Evolutionary conservation across 2,329 filamentous ascomycete genomes (phyloP).

Genomic region (Ophiostoma australiae): DNA sequence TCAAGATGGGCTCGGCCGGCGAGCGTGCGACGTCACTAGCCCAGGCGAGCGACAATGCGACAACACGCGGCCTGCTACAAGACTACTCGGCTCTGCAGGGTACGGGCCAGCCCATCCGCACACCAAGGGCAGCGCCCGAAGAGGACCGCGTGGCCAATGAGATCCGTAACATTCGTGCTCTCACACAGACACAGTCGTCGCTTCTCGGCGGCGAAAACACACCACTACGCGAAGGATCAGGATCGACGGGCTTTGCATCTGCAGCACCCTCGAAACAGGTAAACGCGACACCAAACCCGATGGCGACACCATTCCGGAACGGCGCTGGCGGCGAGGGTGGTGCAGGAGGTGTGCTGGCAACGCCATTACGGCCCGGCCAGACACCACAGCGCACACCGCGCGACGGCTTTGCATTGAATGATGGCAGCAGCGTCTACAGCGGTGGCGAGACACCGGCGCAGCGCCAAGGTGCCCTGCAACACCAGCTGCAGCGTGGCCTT

Average conservation of each 20-base stretch:
- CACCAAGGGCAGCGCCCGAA: conserved; percentile 82
- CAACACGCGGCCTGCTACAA: conserved; percentile 78
- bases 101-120: conserved; percentile 75
- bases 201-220: conserved; percentile 92
- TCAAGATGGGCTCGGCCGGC: conserved; percentile 96
- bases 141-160: conserved; percentile 97
- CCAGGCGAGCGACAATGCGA: conserved; percentile 72
- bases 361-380: conserved; percentile 52
- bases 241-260: conserved; percentile 83
- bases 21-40: conserved; percentile 76
- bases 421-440: conserved; percentile 50
- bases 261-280: conserved; percentile 74
- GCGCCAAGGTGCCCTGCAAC: conserved; percentile 62
- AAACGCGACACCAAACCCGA: conserved; percentile 87
- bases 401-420: conserved; percentile 80
- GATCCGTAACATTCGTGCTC: conserved; percentile 83
- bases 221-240: conserved; percentile 72
- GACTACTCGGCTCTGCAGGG: conserved; percentile 75
- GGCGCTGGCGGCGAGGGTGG: conserved; percentile 29
- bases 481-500: conserved; percentile 67
- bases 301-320: conserved; percentile 79
- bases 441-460: conserved; percentile 20
- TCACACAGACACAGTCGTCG: conserved; percentile 91
- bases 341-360: conserved; percentile 39
- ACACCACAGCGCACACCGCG: conserved; percentile 70